These are phyloP conservation scores for Phytophthora europaea DNA, from an alignment of 352 stramenopile genomes.

Conservation along the genomic window DNA sequence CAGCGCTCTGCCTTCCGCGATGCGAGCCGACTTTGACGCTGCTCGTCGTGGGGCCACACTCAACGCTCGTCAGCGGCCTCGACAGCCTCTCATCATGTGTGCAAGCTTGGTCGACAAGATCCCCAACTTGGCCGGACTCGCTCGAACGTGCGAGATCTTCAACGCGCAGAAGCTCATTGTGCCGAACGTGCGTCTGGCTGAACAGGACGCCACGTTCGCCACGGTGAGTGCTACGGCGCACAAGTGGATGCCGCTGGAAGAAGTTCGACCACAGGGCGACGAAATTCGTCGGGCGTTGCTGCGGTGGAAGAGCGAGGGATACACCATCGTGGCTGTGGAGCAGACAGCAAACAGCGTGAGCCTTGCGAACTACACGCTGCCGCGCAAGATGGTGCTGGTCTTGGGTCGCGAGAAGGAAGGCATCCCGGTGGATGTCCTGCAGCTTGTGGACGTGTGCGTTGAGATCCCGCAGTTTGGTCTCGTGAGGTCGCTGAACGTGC, in stretches of 20 bases:
- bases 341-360: constrained; percentile 94
- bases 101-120: constrained; percentile 95
- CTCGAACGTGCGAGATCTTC: constrained; percentile 97
- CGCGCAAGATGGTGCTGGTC: constrained; percentile 93
- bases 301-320: constrained; percentile 90
- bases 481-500: constrained; percentile 97
- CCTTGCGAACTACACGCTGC: constrained; percentile 88
- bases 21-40: constrained; percentile 46
- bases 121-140: constrained; percentile 95
- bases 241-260: constrained; percentile 96
- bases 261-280: constrained; percentile 72
- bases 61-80: constrained; percentile 59
- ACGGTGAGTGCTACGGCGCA: constrained; percentile 93
- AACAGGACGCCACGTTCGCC: constrained; percentile 92
- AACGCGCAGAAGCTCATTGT: constrained; percentile 92
- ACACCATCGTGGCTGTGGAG: constrained; percentile 94
- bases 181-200: constrained; percentile 80
- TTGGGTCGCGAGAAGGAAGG: constrained; percentile 98
- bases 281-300: constrained; percentile 47
- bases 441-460: constrained; percentile 96
- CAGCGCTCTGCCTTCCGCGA: constrained; percentile 58
- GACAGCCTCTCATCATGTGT: constrained; percentile 82
- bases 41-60: constrained; percentile 32
- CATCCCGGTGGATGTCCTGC: constrained; percentile 95
- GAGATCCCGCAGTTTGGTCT: constrained; percentile 98